These are phyloP conservation scores for Cinchona pubescens DNA, from an alignment of 257 asterid species.

Conservation along the genomic window DNA sequence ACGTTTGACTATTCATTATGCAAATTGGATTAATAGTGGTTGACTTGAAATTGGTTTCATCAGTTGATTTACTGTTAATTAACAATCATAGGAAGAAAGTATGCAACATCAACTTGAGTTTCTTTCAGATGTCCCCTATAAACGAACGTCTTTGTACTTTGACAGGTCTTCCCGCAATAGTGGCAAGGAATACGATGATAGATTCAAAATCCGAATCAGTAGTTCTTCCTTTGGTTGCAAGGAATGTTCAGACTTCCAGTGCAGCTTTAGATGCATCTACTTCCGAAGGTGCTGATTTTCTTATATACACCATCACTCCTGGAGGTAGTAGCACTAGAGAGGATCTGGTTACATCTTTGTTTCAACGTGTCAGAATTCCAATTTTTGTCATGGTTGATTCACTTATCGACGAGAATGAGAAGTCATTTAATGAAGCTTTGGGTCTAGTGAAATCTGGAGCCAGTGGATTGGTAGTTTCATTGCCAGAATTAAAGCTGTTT, in stretches of 20 bases:
- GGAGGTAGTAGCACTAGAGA: conserved; percentile 38
- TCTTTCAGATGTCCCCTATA: no score
- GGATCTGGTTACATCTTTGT: conserved; percentile 50
- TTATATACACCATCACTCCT: conserved; percentile 42
- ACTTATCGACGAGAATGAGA: conserved; percentile 36
- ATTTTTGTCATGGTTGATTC: conserved; percentile 55
- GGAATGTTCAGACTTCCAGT: conserved; percentile 58
- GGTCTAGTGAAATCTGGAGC: conserved; percentile 59
- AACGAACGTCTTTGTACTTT: conserved; percentile 18
- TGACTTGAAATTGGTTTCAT: not conserved
- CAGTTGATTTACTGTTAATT: not conserved
- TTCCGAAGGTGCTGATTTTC: conserved; percentile 95
- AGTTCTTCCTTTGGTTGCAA: conserved; percentile 82
- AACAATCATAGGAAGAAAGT: not conserved
- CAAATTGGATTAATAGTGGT: no score
- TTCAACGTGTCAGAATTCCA: conserved; percentile 63
- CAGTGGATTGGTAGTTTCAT: conserved; percentile 74
- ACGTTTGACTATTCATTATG: no score
- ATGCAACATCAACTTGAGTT: conserved; percentile 1
- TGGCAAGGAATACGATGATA: conserved; percentile 90
- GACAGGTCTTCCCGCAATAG: conserved; percentile 88
- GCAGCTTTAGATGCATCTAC: conserved; percentile 81
- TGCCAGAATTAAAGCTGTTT: conserved; percentile 50
- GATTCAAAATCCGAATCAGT: conserved; percentile 64
- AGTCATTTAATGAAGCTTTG: conserved; percentile 31